Conservation (phyloP, 2,329 filamentous ascomycete genomes). For the Hortaea werneckii region DNA sequence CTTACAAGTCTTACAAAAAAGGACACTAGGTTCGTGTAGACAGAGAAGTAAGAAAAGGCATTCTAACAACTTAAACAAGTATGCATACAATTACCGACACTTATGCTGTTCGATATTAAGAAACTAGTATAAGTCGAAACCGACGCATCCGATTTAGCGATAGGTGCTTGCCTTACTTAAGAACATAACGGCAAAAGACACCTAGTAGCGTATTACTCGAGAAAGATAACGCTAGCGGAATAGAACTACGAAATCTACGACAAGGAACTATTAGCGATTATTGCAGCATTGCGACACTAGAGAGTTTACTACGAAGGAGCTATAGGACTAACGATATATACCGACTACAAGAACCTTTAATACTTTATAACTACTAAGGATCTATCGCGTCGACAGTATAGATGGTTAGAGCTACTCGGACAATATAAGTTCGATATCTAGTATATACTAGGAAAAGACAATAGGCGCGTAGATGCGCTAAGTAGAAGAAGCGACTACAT, state of each 20-base stretch:
- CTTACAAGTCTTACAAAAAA: conserved; percentile 7
- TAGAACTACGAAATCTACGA: conserved; percentile 28
- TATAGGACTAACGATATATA: conserved; percentile 11
- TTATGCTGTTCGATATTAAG: conserved; percentile 6
- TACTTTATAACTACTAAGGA: conserved; percentile 23
- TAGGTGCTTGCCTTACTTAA: conserved; percentile 3
- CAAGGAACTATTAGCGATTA: conserved; percentile 28
- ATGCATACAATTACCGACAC: conserved; percentile 1
- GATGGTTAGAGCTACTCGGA: background rate
- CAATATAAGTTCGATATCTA: conserved; percentile 2
- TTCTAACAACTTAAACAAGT: conserved; percentile 5
- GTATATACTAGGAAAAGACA: conserved; percentile 1
- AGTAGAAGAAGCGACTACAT: background rate
- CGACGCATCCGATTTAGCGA: background rate
- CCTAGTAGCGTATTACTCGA: conserved; percentile 16
- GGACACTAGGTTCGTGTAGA: conserved; percentile 6
- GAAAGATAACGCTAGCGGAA: conserved; percentile 15
- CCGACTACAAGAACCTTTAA: conserved; percentile 21
- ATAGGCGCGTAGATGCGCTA: conserved; percentile 1
- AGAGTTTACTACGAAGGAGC: background rate
- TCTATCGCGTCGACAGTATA: conserved; percentile 11
- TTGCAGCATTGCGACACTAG: conserved; percentile 16
- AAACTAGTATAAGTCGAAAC: conserved; percentile 3
- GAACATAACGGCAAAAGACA: conserved; percentile 1
- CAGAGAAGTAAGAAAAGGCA: background rate